Base-by-base conservation (phyloP, 2,329 filamentous ascomycete genomes). In the Arthrinium phaeospermum region DNA sequence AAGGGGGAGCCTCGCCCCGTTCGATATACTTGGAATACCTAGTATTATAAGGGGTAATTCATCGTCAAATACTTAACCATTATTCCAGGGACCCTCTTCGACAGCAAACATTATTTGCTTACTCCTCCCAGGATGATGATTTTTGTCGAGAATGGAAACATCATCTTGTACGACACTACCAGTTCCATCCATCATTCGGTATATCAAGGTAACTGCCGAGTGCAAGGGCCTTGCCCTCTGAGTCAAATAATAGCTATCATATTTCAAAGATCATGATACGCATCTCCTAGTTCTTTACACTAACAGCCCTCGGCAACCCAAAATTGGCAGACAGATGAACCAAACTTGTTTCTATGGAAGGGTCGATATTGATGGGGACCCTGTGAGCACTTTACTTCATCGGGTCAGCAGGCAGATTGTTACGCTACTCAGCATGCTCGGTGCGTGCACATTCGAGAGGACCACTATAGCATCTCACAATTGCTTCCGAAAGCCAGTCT, bases 21-120 rank as follows among this genome's bases (percentile, higher is more conserved):
- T 22, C 10, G 19, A n/a, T n/a, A 49, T n/a, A n/a, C 22, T n/a
- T n/a, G 46, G 22, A n/a, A 46, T 16, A 46, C n/a, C n/a, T n/a
- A 5, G 1, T 7, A 0, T 4, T 46, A 46, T 19, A 22, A 7
- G 45, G 2, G 22, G 16, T 5, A 1, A 1, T 1, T 19, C 4
- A 7, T 19, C 4, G 19, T 19, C 16, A 19, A 22, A 4, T 46
- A 46, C 45, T 19, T 46, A 1, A 14, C 13, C 44, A 45, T 45
- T 13, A 0, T 16, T 1, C 16, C 14, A 45, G 12, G 44, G 5
- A 0, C 13, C 16, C 13, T 45, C 13, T 45, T 16, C 4, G 5
- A 16, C 3, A 16, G 12, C 13, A 45, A 45, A 3, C 44, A 45
- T 13, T 45, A 45, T 16, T 13, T 14, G 4, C 16, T 45, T 45